Percentiles rank a stretch among this genome's conserved stretches.
Conservation (phyloP, 202 grass and related monocot species). For the Carex sylvatica region DNA sequence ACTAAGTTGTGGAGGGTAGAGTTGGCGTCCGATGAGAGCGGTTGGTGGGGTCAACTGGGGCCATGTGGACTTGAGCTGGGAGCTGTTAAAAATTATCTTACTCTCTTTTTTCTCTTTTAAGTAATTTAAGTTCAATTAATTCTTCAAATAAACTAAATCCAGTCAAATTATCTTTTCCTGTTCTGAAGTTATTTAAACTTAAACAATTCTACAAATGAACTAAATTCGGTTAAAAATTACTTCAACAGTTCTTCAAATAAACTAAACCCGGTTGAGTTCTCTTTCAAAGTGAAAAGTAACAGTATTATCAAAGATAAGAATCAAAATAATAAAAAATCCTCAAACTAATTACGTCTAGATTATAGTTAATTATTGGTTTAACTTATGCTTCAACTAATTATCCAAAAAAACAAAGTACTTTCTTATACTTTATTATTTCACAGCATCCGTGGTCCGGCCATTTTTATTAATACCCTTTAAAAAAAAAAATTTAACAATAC, state of each 20-base stretch:
- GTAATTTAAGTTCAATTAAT: constrained; percentile 20
- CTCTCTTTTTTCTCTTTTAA: constrained; percentile 23
- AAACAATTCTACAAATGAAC: neutral
- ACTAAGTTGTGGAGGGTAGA: neutral
- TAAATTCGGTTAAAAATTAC: neutral
- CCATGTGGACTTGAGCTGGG: constrained; percentile 15
- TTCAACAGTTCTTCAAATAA: neutral
- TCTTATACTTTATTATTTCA: too few species aligned
- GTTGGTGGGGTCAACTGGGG: neutral
- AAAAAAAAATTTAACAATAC: too few species aligned
- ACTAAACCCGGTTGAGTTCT: neutral
- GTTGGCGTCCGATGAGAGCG: neutral
- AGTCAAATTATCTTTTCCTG: neutral
- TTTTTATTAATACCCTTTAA: too few species aligned
- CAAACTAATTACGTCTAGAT: neutral
- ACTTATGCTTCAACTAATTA: neutral
- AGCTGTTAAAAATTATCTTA: neutral
- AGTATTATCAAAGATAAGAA: neutral
- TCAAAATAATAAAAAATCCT: neutral
- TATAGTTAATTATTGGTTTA: neutral
- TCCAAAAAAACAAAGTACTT: too few species aligned
- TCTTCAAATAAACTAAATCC: constrained; percentile 17
- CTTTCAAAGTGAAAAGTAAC: neutral
- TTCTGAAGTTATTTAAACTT: constrained; percentile 9
- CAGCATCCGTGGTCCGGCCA: too few species aligned